phyloP scores from a whole-genome alignment of 345 rosid species.

The Angophora floribunda region DNA sequence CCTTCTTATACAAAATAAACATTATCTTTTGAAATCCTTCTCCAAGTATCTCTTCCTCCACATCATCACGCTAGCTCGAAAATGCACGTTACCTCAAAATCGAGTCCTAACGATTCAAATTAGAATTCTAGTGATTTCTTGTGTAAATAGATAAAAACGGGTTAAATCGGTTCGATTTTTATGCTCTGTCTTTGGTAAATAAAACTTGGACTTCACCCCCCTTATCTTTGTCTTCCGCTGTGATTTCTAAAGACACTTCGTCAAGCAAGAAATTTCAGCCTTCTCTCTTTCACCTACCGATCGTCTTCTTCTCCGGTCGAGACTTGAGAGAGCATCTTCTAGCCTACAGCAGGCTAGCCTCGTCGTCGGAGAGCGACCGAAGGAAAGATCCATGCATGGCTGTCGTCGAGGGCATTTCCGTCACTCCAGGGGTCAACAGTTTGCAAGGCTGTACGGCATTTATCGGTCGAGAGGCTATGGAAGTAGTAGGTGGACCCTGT shows the following conservation, averaged over 20 bases:
- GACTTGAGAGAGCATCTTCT: background rate
- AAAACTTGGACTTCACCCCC: background rate
- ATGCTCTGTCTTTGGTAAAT: background rate
- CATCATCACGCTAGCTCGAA: too few species aligned
- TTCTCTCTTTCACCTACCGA: background rate
- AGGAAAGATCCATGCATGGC: background rate
- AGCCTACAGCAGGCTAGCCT: background rate
- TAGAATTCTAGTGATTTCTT: background rate
- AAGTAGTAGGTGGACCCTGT: background rate
- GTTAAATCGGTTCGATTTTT: background rate
- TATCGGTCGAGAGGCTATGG: slow-evolving; percentile 8
- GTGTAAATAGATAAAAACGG: too few species aligned
- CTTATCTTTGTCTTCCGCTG: background rate
- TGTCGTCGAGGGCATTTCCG: background rate
- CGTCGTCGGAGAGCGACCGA: background rate
- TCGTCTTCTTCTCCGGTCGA: background rate
- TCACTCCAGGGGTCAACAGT: background rate
- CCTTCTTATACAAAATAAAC: too few species aligned
- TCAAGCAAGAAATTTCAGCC: background rate
- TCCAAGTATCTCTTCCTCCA: too few species aligned
- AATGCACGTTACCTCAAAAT: too few species aligned
- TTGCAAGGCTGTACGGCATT: background rate
- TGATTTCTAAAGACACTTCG: background rate
- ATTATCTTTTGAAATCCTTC: background rate
- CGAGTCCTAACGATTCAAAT: too few species aligned